Base-by-base conservation (phyloP, 2,329 filamentous ascomycete species). In the Talaromyces atroroseus region DNA sequence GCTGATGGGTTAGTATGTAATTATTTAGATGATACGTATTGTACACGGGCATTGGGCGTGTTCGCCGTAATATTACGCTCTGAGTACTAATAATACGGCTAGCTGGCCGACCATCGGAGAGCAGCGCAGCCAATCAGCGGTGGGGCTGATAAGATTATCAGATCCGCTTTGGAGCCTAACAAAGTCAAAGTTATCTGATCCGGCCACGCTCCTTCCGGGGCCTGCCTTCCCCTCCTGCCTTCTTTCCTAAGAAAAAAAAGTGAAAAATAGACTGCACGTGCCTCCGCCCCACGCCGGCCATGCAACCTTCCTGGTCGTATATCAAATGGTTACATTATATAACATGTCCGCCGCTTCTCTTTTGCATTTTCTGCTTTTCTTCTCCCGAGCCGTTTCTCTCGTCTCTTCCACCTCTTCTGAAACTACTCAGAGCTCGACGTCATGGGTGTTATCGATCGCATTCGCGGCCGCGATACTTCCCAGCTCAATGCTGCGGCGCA, bases 401-500 rank as follows among this genome's bases (percentile, higher is more conserved):
- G 12, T 5, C 51, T 24, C 29, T 45, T 18, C 26, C 3, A n/a
- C 24, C 24, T 29, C 32, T 36, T 10, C 8, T 36, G 14, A 16
- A 36, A 14, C 11, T 16, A 12, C 32, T 16, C 16, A 36, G 11
- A 10, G 14, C n/a, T 11, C 10, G 18, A 11, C 32, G 48, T 26
- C 7, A 58, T 58, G 57, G 57, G 52, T 44, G 42, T 58, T 21
- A 40, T 58, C 23, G 42, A 52, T 18, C 46, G 40, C 29, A 46
- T 58, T 34, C 57, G 52, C 29, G 48, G 52, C 29, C 57, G 57
- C 38, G 57, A 58, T 34, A 49, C 40, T 36, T 54, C 57, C n/a
- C 57, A 49, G 42, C 16, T 56, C 45, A 53, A 20, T 24, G 57
- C 57, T 47, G 52, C 52, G 8, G 48, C 45, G 14, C 10, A 49